These are phyloP conservation scores for Flaveria linearis DNA, from an alignment of 129 eudicot genomes.

Conservation along the genomic window DNA sequence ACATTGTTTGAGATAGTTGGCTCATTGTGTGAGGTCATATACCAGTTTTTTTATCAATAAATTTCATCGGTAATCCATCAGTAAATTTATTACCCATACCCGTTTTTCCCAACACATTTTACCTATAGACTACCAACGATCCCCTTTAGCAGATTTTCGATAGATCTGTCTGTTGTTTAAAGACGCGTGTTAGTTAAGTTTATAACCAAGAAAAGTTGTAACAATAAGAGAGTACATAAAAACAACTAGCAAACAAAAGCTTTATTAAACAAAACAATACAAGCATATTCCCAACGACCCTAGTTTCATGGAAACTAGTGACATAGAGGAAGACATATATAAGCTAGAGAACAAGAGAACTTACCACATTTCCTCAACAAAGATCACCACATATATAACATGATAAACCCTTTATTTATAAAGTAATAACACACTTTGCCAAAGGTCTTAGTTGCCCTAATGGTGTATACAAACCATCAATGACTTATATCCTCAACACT, in stretches of 20 bases:
- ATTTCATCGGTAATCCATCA: too few species aligned
- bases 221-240: neutral
- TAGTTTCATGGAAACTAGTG: conserved; percentile 14
- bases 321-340: conserved; percentile 1
- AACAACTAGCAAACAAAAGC: conserved; percentile 3
- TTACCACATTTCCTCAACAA: conserved; percentile 31
- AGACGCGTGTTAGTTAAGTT: too few species aligned
- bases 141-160: too few species aligned
- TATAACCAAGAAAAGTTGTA: too few species aligned
- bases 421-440: conserved; percentile 37
- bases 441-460: conserved; percentile 55
- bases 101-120: too few species aligned
- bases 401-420: conserved; percentile 10
- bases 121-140: too few species aligned
- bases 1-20: too few species aligned
- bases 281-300: neutral
- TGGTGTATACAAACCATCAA: conserved; percentile 38
- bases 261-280: conserved; percentile 26
- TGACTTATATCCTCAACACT: conserved; percentile 4
- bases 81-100: too few species aligned
- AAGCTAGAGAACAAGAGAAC: neutral
- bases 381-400: neutral
- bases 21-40: too few species aligned
- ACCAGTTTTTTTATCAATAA: too few species aligned
- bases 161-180: too few species aligned